A percentile compares a stretch with the other conserved stretches of the same genome.
phyloP scores from a whole-genome alignment of 768 basidiomycete species.

The Mycena kentingensis region DNA sequence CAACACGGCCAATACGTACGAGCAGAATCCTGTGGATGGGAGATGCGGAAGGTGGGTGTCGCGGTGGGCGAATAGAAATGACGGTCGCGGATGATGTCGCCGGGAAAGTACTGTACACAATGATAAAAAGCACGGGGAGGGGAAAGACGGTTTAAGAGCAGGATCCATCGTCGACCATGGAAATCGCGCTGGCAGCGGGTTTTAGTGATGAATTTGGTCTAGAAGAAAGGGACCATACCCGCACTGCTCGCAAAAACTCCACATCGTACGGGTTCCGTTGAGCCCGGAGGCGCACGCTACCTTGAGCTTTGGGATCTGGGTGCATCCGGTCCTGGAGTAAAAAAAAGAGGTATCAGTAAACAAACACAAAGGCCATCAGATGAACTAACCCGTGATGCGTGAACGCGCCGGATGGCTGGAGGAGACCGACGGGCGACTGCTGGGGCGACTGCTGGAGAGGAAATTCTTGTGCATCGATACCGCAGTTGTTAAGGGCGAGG shows the following conservation, averaged over 20 bases:
- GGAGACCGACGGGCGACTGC: slow-evolving; percentile 57
- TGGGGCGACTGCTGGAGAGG: slow-evolving; percentile 44
- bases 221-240: too few species aligned
- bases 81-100: slow-evolving; percentile 22
- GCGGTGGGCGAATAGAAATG: slow-evolving; percentile 2
- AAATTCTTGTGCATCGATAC: slow-evolving; percentile 48
- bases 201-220: too few species aligned
- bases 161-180: slow-evolving; percentile 80
- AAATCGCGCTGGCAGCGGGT: too few species aligned
- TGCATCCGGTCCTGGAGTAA: slow-evolving; percentile 58
- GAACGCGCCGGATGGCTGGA: slow-evolving; percentile 65
- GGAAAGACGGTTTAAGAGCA: slow-evolving; percentile 19
- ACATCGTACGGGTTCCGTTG: slow-evolving; percentile 78
- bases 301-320: slow-evolving; percentile 81
- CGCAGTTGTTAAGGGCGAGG: slow-evolving; percentile 50
- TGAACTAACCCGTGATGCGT: slow-evolving; percentile 70
- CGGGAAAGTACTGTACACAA: slow-evolving; percentile 1
- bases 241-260: slow-evolving; percentile 87
- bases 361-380: slow-evolving; percentile 5
- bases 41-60: slow-evolving; percentile 1
- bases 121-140: slow-evolving; percentile 1
- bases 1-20: too few species aligned
- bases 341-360: slow-evolving; percentile 2
- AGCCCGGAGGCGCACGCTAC: slow-evolving; percentile 72
- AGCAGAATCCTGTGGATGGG: too few species aligned